These are phyloP conservation scores for Nepenthes mirabilis DNA, from an alignment of 148 eudicot genomes.

Conservation along the genomic window DNA sequence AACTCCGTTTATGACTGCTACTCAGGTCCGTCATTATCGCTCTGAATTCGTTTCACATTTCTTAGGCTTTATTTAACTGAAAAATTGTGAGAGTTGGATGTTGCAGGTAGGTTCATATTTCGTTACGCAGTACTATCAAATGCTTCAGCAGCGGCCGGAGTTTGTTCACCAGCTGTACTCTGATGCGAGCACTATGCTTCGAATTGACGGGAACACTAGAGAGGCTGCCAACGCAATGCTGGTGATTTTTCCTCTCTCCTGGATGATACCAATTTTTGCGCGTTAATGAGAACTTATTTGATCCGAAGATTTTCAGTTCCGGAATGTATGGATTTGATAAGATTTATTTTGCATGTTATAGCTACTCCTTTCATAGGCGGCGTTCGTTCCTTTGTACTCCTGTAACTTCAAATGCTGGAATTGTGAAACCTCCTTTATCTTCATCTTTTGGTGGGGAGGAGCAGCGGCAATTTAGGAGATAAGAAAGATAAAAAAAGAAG, in stretches of 20 bases:
- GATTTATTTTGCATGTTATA: too few species aligned
- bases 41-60: neutral
- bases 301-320: neutral
- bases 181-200: slow-evolving; percentile 81
- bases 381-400: too few species aligned
- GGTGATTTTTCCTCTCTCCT: slow-evolving; percentile 21
- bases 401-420: too few species aligned
- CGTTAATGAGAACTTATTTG: neutral
- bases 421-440: too few species aligned
- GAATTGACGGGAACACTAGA: slow-evolving; percentile 52
- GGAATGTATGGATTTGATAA: too few species aligned
- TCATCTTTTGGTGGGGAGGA: too few species aligned
- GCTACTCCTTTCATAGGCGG: too few species aligned
- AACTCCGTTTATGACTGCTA: slow-evolving; percentile 55
- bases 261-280: neutral
- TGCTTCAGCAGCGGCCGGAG: slow-evolving; percentile 63
- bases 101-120: slow-evolving; percentile 83
- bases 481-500: too few species aligned
- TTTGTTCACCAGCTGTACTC: slow-evolving; percentile 81
- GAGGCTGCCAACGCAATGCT: slow-evolving; percentile 74
- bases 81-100: neutral
- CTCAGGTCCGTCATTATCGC: slow-evolving; percentile 33
- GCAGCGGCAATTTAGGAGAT: too few species aligned
- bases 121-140: slow-evolving; percentile 76
- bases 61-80: neutral